Conservation (phyloP, 78 protist genomes). For the Pelomyxa schiedti region DNA sequence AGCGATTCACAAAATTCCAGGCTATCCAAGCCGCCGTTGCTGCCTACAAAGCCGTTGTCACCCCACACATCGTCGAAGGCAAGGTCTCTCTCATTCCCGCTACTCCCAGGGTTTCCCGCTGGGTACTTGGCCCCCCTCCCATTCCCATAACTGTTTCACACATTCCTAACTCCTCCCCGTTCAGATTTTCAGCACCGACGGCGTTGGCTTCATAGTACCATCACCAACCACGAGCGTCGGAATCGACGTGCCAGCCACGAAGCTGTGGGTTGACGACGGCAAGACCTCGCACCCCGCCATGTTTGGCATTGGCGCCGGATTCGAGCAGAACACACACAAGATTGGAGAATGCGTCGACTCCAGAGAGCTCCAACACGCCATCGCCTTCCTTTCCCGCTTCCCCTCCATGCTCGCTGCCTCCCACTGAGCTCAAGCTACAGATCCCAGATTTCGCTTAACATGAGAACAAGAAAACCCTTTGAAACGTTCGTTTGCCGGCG, state of each 20-base stretch:
- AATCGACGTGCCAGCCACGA: neutral
- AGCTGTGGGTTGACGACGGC: neutral
- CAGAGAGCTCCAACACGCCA: neutral
- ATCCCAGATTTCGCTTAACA: too few relatives aligned
- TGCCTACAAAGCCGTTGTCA: neutral
- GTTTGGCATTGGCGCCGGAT: neutral
- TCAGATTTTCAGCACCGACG: neutral
- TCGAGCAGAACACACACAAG: neutral
- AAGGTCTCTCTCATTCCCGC: neutral
- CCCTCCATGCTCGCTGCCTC: slow-evolving; percentile 1
- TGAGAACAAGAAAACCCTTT: too few relatives aligned
- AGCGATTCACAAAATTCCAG: too few relatives aligned
- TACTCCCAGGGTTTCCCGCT: neutral
- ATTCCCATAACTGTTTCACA: too few relatives aligned
- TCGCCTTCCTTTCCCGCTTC: neutral
- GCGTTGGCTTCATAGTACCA: neutral
- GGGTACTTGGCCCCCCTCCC: too few relatives aligned
- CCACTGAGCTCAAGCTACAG: too few relatives aligned
- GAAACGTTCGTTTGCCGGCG: too few relatives aligned
- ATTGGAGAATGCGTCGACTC: neutral
- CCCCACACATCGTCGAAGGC: neutral
- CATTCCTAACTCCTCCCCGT: too few relatives aligned
- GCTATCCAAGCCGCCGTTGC: neutral
- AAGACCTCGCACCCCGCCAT: neutral
- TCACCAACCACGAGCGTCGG: neutral